Evolutionary conservation across 2,329 filamentous ascomycete genomes (phyloP), one percentile per base, ranked within the genome.

Genomic region (Penicillium aurantiogriseum): DNA sequence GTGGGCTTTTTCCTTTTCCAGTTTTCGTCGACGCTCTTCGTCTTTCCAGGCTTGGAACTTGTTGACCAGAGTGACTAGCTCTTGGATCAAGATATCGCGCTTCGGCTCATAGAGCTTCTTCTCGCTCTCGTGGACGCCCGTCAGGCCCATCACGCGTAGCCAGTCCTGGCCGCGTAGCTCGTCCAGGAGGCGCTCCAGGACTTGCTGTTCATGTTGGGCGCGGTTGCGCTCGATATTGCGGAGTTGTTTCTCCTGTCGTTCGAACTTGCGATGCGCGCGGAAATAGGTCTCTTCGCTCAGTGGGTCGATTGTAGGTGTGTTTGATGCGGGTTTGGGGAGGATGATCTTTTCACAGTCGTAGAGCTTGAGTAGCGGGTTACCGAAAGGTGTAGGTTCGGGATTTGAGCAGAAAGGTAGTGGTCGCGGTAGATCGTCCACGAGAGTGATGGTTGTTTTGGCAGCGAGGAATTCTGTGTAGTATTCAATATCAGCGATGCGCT

Each of bases 141-240:
- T 93, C 35, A 97, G 88, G 27, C 93, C 94, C 86, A 99, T 92
- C 4, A 92, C 85, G 60, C 90, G 88, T 56, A 97, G 80, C 94
- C 94, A 99, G 74, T 97, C 94, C 57, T 90, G 91, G 2, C 93
- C 90, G 71, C 91, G 89, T 1, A 99, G 82, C 19, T 91, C 91
- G 53, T 94, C 91, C 7, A 97, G 81, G 17, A 88, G 76, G 8
- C 85, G 79, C 60, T 88, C 85, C 15, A 56, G 42, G n/a, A 88
- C 74, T 64, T 87, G 83, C 46, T 83, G 80, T 63, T 88, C 85
- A 68, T 88, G 85, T 76, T 86, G 85, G 5, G 85, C 85, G 36
- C 83, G 77, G 69, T 88, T 85, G 60, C 83, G 83, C 67, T 88
- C 86, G 55, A 88, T 87, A 64, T 88, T 88, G 50, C 86, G 84